These are phyloP conservation scores for Xylaria sp. DNA, from an alignment of 2,329 filamentous ascomycete genomes.

Conservation along the genomic window DNA sequence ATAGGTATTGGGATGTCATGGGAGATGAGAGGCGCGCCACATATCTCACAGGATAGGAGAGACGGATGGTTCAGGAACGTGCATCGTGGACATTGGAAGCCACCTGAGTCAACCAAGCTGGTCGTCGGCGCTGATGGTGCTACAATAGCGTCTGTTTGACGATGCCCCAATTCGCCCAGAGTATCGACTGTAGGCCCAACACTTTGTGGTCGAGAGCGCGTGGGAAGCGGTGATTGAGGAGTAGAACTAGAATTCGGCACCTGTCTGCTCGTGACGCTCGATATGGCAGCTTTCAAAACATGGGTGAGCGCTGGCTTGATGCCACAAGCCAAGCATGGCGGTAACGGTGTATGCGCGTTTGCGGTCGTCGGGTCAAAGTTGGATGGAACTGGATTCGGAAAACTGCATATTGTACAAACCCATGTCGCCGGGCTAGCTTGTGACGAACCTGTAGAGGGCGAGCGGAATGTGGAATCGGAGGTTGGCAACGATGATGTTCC, in stretches of 20 bases:
- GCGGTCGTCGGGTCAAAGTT: constrained; percentile 89
- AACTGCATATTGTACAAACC: constrained; percentile 95
- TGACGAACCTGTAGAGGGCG: constrained; percentile 48
- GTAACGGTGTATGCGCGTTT: constrained; percentile 75
- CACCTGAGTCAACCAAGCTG: constrained; percentile 16
- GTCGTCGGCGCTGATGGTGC: constrained; percentile 8
- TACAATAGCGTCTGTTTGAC: constrained; percentile 10
- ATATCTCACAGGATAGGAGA: constrained; percentile 85
- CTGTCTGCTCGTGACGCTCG: constrained; percentile 63
- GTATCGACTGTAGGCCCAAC: constrained; percentile 13
- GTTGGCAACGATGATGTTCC: constrained; percentile 39
- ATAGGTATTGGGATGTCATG: constrained; percentile 47
- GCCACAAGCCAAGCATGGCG: constrained; percentile 89
- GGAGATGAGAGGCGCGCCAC: constrained; percentile 73
- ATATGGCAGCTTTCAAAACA: constrained; percentile 84
- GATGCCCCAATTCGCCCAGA: constrained; percentile 5
- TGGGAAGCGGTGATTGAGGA: constrained; percentile 20
- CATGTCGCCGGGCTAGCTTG: constrained; percentile 72
- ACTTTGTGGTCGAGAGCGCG: constrained; percentile 14
- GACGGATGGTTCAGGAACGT: constrained; percentile 95
- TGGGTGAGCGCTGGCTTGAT: constrained; percentile 86
- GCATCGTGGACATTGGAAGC: constrained; percentile 77
- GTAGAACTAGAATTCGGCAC: constrained; percentile 17
- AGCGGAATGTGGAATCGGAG: constrained; percentile 41
- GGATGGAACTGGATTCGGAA: constrained; percentile 87